Evolutionary conservation across 2,329 filamentous ascomycete species (phyloP), one percentile per base, ranked within the genome.

Genomic region (Epichloe hybrida): DNA sequence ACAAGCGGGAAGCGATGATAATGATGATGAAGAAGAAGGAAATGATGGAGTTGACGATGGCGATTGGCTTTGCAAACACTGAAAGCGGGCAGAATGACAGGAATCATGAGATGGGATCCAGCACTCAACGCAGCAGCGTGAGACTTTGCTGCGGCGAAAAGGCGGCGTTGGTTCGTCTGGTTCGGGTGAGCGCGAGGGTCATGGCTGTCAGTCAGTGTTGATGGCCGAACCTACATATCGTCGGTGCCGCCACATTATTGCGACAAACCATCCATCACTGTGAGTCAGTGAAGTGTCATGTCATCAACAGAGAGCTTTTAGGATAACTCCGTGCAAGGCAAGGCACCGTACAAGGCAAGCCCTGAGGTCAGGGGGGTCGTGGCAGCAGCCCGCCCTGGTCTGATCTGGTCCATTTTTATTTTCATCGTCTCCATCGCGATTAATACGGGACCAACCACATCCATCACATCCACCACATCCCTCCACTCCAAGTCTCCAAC

Each of bases 341-440:
- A 20, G 20, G 20, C 20, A 20, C 27, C 23, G 23, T 23, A 5
- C 21, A 23, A 23, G 23, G 23, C 23, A 23, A 23, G 23, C 23
- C 23, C 23, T 23, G 23, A 23, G 23, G 23, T 23, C 23, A 23
- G 21, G 23, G 23, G 27, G 27, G 7, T 27, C 27, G 27, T 27
- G 27, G 27, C 27, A 27, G 27, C 27, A 27, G 27, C 27, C n/a
- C n/a, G n/a, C n/a, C 23, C 27, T 31, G 27, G 7, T 31, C 27
- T 31, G 27, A 3, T 27, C 27, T 8, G 46, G 5, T 21, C 44
- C 44, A 50, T 34, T 50, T 50, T 50, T 50, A 27, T 34, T 50
- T 50, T 50, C 48, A 27, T 50, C 41, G 48, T 46, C 48, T 41
- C 48, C 51, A 45, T 50, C 48, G 9, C 40, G 45, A 43, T 48